Percentiles rank a stretch among this genome's conserved stretches.
Conservation (phyloP, 768 basidiomycete species). For the Rhizopogon vulgaris region DNA sequence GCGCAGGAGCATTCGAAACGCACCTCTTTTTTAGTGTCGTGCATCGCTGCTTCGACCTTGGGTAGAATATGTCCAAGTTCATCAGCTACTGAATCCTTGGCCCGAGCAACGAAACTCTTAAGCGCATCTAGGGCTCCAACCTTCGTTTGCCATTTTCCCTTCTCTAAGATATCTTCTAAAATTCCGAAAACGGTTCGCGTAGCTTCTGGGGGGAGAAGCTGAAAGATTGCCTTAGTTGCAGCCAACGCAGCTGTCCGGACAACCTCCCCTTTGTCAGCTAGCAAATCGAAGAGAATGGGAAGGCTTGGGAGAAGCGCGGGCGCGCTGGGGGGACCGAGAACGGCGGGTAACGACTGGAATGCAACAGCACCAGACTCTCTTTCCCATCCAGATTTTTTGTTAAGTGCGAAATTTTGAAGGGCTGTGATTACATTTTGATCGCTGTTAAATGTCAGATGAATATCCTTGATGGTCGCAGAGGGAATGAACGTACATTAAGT, state of each 20-base stretch:
- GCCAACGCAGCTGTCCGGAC: slow-evolving; percentile 76
- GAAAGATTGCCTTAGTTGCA: slow-evolving; percentile 80
- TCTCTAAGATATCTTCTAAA: slow-evolving; percentile 70
- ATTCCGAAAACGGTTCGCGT: slow-evolving; percentile 60
- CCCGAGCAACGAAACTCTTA: slow-evolving; percentile 62
- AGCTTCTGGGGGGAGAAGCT: slow-evolving; percentile 78
- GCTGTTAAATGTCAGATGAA: slow-evolving; percentile 28
- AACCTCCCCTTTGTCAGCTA: slow-evolving; percentile 92
- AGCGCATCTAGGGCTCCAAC: slow-evolving; percentile 89
- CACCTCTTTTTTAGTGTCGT: slow-evolving; percentile 94
- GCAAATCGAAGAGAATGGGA: slow-evolving; percentile 71
- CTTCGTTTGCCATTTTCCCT: slow-evolving; percentile 92
- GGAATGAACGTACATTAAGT: slow-evolving; percentile 44
- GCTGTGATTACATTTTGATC: slow-evolving; percentile 56
- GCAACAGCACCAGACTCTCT: slow-evolving; percentile 83
- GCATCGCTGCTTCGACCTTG: slow-evolving; percentile 85
- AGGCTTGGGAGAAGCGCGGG: slow-evolving; percentile 77
- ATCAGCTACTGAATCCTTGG: slow-evolving; percentile 72
- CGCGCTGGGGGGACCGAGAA: slow-evolving; percentile 64
- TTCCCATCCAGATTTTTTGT: slow-evolving; percentile 85
- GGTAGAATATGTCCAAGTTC: slow-evolving; percentile 80
- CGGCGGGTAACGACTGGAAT: slow-evolving; percentile 65
- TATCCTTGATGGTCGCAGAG: slow-evolving; percentile 11
- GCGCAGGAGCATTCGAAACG: slow-evolving; percentile 15
- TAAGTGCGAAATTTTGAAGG: slow-evolving; percentile 64